phyloP scores from a whole-genome alignment of 495 filamentous ascomycete genomes.

The Penicillium riverlandense region DNA sequence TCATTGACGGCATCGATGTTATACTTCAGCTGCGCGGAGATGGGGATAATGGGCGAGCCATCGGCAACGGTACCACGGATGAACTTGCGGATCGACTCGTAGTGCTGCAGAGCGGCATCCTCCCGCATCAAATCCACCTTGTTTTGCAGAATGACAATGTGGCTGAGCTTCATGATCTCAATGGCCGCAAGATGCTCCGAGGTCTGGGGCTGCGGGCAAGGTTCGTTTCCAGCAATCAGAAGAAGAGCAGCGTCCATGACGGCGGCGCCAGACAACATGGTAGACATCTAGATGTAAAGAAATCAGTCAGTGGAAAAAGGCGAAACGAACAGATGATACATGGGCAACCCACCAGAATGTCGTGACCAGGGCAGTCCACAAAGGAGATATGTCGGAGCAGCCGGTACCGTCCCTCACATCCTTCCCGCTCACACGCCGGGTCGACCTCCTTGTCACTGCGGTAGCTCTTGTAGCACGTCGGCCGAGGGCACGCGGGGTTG shows the following conservation, averaged over 20 bases:
- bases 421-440: slow-evolving; percentile 88
- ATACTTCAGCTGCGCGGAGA: slow-evolving; percentile 98
- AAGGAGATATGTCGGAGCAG: slow-evolving; percentile 50
- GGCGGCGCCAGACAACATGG: slow-evolving; percentile 97
- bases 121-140: slow-evolving; percentile 98
- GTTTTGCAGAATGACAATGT: slow-evolving; percentile 98
- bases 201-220: slow-evolving; percentile 96
- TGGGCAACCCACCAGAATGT: slow-evolving; percentile 62
- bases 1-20: slow-evolving; percentile 99
- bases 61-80: slow-evolving; percentile 95
- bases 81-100: slow-evolving; percentile 94
- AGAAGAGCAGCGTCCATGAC: slow-evolving; percentile 99
- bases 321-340: background rate
- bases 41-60: slow-evolving; percentile 93
- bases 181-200: slow-evolving; percentile 98
- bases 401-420: slow-evolving; percentile 77
- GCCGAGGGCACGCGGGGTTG: slow-evolving; percentile 80
- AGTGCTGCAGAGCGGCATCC: slow-evolving; percentile 84
- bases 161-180: slow-evolving; percentile 97
- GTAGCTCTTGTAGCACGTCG: slow-evolving; percentile 92
- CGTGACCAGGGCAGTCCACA: slow-evolving; percentile 98
- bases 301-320: background rate
- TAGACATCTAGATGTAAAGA: slow-evolving; percentile 61
- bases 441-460: slow-evolving; percentile 98
- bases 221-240: slow-evolving; percentile 97